phyloP scores from a whole-genome alignment of 164 flowering plant species.

The Tinospora cordifolia region DNA sequence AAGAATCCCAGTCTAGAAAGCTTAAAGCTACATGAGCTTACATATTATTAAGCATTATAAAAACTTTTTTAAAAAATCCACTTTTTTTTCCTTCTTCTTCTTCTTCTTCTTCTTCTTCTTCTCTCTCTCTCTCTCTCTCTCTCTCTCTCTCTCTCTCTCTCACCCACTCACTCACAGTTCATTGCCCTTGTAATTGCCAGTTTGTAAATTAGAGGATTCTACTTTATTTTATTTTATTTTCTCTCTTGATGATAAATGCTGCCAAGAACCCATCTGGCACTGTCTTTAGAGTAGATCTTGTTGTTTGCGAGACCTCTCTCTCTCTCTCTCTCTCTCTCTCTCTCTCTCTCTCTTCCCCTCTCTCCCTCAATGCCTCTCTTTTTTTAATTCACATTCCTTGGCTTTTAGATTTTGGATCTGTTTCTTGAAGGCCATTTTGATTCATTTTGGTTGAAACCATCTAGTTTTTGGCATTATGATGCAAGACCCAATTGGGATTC shows the following conservation, averaged over 20 bases:
- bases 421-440: neutral
- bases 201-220: slow-evolving; percentile 23
- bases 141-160: too few relatives aligned
- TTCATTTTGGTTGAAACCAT: neutral
- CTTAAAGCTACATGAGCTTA: neutral
- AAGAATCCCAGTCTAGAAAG: slow-evolving; percentile 12
- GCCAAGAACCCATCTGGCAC: slow-evolving; percentile 43
- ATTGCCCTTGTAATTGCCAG: slow-evolving; percentile 49
- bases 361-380: neutral
- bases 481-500: slow-evolving; percentile 66
- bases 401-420: neutral
- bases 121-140: too few relatives aligned
- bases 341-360: neutral
- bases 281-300: slow-evolving; percentile 30
- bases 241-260: slow-evolving; percentile 21
- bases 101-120: too few relatives aligned
- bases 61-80: too few relatives aligned
- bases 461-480: slow-evolving; percentile 19
- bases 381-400: neutral
- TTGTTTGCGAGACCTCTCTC: slow-evolving; percentile 6
- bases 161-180: slow-evolving; percentile 23
- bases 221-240: slow-evolving; percentile 17
- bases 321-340: slow-evolving; percentile 16
- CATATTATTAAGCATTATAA: slow-evolving; percentile 13
- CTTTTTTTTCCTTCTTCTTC: too few relatives aligned